Percentiles rank a stretch among this genome's conserved stretches.
These are phyloP conservation scores for Fraxinus dipetala DNA, from an alignment of 305 asterid species.

Conservation along the genomic window DNA sequence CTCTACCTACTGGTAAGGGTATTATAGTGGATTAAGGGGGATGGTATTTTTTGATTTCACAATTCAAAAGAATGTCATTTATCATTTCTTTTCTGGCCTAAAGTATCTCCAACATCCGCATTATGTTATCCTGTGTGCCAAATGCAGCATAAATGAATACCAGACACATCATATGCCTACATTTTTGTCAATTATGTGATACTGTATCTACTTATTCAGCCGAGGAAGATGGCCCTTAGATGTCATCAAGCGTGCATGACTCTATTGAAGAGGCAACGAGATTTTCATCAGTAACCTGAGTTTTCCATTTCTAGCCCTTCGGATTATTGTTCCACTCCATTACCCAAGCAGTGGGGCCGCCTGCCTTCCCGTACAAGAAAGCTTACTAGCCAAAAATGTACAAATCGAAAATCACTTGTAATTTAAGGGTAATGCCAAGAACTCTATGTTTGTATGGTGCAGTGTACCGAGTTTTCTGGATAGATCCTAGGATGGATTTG, in stretches of 20 bases:
- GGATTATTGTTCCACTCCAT: conserved; percentile 20
- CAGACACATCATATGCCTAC: neutral
- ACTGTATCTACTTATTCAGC: conserved; percentile 30
- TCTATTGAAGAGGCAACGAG: neutral
- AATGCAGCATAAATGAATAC: neutral
- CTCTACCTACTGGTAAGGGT: neutral
- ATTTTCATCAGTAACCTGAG: neutral
- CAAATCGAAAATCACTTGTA: conserved; percentile 13
- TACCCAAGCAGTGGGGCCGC: neutral
- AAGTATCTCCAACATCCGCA: neutral
- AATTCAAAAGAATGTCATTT: neutral
- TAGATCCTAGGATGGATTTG: neutral
- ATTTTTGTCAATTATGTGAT: neutral
- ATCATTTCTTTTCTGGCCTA: neutral
- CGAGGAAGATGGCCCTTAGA: conserved; percentile 47
- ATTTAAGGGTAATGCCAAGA: neutral
- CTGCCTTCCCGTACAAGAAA: conserved; percentile 1
- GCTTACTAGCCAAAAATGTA: conserved; percentile 21
- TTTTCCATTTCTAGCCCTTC: neutral
- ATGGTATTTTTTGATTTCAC: neutral
- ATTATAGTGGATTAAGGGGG: neutral
- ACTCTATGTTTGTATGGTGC: neutral
- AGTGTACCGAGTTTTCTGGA: neutral
- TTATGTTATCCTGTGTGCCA: neutral
- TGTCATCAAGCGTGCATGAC: neutral